Evolutionary conservation across 805 yeast species (phyloP).

Genomic region (baker's yeast (Saccharomyces cerevisiae)): DNA sequence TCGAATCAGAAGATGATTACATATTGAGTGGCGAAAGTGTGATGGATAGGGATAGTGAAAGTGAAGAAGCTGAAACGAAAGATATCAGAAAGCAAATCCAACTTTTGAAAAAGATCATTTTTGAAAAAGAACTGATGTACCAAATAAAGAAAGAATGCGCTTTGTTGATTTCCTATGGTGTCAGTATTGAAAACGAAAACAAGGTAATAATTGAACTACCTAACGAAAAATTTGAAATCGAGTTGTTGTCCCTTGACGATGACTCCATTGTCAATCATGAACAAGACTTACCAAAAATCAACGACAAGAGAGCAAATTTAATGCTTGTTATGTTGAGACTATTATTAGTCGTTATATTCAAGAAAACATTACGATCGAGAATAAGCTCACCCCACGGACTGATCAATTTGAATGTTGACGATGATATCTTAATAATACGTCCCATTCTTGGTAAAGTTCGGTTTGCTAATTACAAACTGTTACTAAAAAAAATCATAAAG

Average conservation of each 20-base stretch:
- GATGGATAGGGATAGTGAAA: slow-evolving; percentile 9
- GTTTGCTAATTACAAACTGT: slow-evolving; percentile 24
- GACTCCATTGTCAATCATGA: slow-evolving; percentile 30
- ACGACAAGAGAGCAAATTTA: slow-evolving; percentile 32
- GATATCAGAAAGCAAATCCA: slow-evolving; percentile 50
- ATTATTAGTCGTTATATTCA: slow-evolving; percentile 34
- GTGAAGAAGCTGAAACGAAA: slow-evolving; percentile 14
- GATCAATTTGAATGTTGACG: slow-evolving; percentile 6
- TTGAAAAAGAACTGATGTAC: slow-evolving; percentile 83
- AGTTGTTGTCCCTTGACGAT: slow-evolving; percentile 41
- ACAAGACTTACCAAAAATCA: slow-evolving; percentile 38
- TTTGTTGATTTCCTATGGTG: slow-evolving; percentile 57
- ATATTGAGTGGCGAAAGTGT: slow-evolving; percentile 51
- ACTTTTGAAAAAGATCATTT: slow-evolving; percentile 62
- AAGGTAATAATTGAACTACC: slow-evolving; percentile 58
- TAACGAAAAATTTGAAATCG: slow-evolving; percentile 64
- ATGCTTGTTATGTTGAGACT: slow-evolving; percentile 28
- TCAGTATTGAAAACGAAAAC: slow-evolving; percentile 52
- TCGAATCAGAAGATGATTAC: slow-evolving; percentile 44
- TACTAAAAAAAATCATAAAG: slow-evolving; percentile 23
- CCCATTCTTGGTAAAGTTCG: slow-evolving; percentile 29
- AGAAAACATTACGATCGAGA: slow-evolving; percentile 28
- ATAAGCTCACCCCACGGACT: slow-evolving; percentile 10
- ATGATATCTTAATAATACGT: slow-evolving; percentile 21
- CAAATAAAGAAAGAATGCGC: slow-evolving; percentile 73